Evolutionary conservation across 2,329 filamentous ascomycete species (phyloP).

Genomic region (Calonectria fujianensis): DNA sequence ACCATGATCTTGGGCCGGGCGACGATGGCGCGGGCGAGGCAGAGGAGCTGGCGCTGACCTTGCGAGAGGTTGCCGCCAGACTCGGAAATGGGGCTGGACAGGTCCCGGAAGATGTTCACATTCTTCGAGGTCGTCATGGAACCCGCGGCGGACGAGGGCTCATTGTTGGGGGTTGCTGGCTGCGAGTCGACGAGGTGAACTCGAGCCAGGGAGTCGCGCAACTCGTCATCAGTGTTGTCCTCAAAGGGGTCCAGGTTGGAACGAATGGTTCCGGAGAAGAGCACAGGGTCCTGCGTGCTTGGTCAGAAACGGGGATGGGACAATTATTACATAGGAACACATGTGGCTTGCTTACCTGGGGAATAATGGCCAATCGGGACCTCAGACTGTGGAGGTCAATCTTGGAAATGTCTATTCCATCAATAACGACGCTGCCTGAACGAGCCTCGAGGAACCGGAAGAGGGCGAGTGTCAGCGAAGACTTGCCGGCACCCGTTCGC

Average conservation of each 20-base stretch:
- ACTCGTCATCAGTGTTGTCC: slow-evolving; percentile 79
- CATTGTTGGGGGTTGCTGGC: slow-evolving; percentile 62
- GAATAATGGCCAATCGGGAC: slow-evolving; percentile 86
- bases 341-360: slow-evolving; percentile 66
- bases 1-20: slow-evolving; percentile 85
- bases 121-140: slow-evolving; percentile 67
- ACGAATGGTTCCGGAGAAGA: slow-evolving; percentile 87
- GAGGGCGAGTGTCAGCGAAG: slow-evolving; percentile 82
- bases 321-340: background rate
- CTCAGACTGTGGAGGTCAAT: slow-evolving; percentile 82
- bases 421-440: slow-evolving; percentile 80
- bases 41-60: slow-evolving; percentile 85
- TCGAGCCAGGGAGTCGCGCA: slow-evolving; percentile 80
- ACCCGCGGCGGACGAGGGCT: slow-evolving; percentile 60
- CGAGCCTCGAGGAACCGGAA: slow-evolving; percentile 85
- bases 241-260: slow-evolving; percentile 87
- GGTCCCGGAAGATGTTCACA: slow-evolving; percentile 78
- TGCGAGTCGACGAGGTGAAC: slow-evolving; percentile 78
- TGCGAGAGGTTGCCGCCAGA: slow-evolving; percentile 85
- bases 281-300: slow-evolving; percentile 78
- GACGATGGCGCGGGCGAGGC: slow-evolving; percentile 83
- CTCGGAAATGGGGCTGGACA: slow-evolving; percentile 80
- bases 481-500: slow-evolving; percentile 86
- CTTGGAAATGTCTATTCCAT: slow-evolving; percentile 84
- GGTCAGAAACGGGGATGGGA: slow-evolving; percentile 37